Evolutionary conservation across 192 early-diverging fungal species (phyloP).

Genomic region (Entomortierella beljakovae): DNA sequence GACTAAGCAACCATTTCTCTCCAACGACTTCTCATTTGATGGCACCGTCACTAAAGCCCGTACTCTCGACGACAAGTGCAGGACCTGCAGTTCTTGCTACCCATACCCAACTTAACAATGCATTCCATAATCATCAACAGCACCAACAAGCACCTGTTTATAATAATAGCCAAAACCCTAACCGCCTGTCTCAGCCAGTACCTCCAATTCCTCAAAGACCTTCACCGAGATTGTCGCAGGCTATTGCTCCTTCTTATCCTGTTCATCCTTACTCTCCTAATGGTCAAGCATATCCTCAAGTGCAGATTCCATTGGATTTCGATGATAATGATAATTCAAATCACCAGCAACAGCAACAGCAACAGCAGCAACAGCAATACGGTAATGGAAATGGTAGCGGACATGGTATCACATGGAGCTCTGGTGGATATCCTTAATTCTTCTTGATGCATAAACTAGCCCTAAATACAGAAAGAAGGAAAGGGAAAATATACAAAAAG

Average conservation of each 20-base stretch:
- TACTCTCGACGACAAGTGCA: constrained; percentile 29
- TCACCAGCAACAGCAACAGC: constrained; percentile 23
- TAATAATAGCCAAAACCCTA: background rate
- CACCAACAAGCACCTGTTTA: background rate
- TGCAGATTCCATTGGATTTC: constrained; percentile 12
- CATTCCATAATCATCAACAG: constrained; percentile 19
- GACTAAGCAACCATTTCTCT: constrained; percentile 18
- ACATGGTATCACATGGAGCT: constrained; percentile 36
- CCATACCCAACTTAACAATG: constrained; percentile 13
- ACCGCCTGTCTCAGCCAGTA: background rate
- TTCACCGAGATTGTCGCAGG: constrained; percentile 20
- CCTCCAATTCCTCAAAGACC: constrained; percentile 32
- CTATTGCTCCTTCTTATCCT: constrained; percentile 29
- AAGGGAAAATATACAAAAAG: background rate
- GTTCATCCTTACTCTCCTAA: constrained; percentile 36
- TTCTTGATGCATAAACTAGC: no score
- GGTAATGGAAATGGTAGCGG: no score
- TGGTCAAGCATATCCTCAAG: constrained; percentile 32
- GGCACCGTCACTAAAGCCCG: constrained; percentile 25
- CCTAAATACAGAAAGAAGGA: no score
- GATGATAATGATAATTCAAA: background rate
- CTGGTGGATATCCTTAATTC: constrained; percentile 38
- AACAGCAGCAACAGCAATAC: constrained; percentile 23
- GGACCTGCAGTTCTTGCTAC: constrained; percentile 39
- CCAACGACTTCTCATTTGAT: constrained; percentile 37